Evolutionary conservation across 805 yeast genomes (phyloP), one percentile per base, ranked within the genome.

Genomic region (Saccharomycopsis capsularis): DNA sequence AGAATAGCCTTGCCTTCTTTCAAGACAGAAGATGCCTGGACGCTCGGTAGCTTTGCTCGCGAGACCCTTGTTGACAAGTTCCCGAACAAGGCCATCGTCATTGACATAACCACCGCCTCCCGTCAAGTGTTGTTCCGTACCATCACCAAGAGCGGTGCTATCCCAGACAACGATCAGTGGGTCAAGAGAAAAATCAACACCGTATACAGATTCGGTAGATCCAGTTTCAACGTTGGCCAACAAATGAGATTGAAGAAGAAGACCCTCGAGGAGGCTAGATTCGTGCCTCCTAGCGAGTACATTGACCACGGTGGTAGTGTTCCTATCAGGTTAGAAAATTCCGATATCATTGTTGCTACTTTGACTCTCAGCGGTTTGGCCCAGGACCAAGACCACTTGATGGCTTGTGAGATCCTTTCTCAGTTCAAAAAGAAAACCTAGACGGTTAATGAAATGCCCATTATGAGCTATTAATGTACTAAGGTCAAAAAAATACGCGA

Each of bases 251-350:
- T 44, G 1, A 69, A 65, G 50, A 63, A 63, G 2, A 62, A 67
- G 44, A 63, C 73, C 5, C 47, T 69, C 2, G 74, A 69, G 11
- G 25, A 27, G 38, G 69, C 67, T 3, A 61, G 62, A 37, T 70
- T 66, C 47, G 61, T 75, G 18, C 68, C 70, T 25, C 63, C 70
- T 7, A 56, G 55, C 18, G 76, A 72, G 11, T 77, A 68, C 55
- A 78, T 79, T 7, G 61, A 68, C 27, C 79, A 75, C 55, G 84
- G 84, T 22, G 84, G 84, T 47, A 70, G 75, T 30, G 69, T 78
- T 44, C 81, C 82, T 9, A 62, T 78, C 29, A 67, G 67, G 50
- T 55, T 73, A 18, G 47, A 47, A 2, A 29, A 44, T 34, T 55
- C 57, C 21, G 59, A 60, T 21, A 59, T 63, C 39, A 64, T 73